phyloP scores from a whole-genome alignment of 805 yeast species.

The Teunomyces pallodes region DNA sequence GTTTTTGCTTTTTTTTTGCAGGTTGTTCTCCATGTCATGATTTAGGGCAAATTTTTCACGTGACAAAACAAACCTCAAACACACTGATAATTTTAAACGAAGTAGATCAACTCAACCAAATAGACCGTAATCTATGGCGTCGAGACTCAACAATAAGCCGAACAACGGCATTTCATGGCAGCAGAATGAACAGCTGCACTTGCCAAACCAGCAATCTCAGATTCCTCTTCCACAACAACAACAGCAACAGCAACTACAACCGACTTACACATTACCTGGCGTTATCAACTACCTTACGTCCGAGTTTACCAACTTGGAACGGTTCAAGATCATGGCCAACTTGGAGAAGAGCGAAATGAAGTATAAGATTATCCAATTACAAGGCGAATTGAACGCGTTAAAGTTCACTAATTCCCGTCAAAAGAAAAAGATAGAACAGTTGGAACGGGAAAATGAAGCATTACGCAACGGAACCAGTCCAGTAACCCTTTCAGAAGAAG shows the following conservation, averaged over 20 bases:
- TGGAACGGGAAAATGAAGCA: constrained; percentile 28
- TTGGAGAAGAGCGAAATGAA: constrained; percentile 53
- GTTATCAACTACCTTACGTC: constrained; percentile 57
- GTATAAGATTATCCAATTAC: constrained; percentile 49
- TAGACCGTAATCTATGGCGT: neutral
- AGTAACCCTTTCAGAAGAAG: neutral
- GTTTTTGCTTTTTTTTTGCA: too few relatives aligned
- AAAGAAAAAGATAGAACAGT: constrained; percentile 31
- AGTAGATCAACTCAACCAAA: neutral
- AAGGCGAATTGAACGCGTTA: constrained; percentile 49
- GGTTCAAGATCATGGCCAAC: constrained; percentile 48
- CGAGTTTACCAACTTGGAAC: constrained; percentile 49
- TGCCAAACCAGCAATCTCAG: constrained; percentile 5
- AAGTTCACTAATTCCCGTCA: constrained; percentile 42
- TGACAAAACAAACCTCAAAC: neutral
- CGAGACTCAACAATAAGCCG: constrained; percentile 3
- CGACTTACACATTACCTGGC: constrained; percentile 53
- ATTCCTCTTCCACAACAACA: constrained; percentile 5
- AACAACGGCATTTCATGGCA: constrained; percentile 2
- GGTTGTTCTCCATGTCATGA: too few relatives aligned
- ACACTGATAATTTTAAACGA: neutral
- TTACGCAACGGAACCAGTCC: neutral
- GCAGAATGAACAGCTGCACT: constrained; percentile 9
- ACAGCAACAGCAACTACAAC: constrained; percentile 9
- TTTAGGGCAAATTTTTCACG: neutral